Evolutionary conservation across 345 rosid genomes (phyloP).

Genomic region (Eucalyptus polybractea): DNA sequence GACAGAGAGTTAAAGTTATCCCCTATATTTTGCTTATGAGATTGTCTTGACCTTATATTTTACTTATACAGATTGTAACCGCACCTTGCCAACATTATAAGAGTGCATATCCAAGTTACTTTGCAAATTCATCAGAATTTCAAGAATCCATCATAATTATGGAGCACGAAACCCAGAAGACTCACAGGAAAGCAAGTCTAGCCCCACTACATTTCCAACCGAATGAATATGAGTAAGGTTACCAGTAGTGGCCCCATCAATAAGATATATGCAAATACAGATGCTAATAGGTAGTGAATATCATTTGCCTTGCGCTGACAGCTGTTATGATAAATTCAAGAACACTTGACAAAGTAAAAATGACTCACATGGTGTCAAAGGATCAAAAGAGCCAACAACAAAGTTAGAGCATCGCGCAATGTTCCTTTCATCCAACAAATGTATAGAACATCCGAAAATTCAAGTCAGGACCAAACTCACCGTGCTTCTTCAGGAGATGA

Average conservation of each 20-base stretch:
- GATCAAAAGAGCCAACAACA: background rate
- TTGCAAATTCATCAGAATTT: background rate
- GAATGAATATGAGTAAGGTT: background rate
- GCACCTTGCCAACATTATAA: background rate
- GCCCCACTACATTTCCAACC: background rate
- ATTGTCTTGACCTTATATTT: background rate
- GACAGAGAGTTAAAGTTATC: background rate
- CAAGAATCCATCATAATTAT: background rate
- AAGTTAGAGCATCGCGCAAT: background rate
- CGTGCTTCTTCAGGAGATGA: constrained; percentile 49
- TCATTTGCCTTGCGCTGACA: background rate
- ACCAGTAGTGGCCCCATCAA: background rate
- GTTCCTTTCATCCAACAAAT: background rate
- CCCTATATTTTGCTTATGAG: background rate
- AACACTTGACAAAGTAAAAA: background rate
- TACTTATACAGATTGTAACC: background rate
- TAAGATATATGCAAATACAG: background rate
- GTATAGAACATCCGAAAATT: background rate
- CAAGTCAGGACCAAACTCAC: constrained; percentile 20
- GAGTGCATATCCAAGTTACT: background rate
- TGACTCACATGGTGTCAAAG: background rate
- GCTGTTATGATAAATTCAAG: background rate
- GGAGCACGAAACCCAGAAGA: background rate
- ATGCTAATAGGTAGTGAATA: background rate
- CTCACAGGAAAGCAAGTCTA: background rate